Percentiles rank a stretch among this genome's conserved stretches.
Evolutionary conservation across 2,329 filamentous ascomycete genomes (phyloP).

Genomic region (Botryotinia convoluta): DNA sequence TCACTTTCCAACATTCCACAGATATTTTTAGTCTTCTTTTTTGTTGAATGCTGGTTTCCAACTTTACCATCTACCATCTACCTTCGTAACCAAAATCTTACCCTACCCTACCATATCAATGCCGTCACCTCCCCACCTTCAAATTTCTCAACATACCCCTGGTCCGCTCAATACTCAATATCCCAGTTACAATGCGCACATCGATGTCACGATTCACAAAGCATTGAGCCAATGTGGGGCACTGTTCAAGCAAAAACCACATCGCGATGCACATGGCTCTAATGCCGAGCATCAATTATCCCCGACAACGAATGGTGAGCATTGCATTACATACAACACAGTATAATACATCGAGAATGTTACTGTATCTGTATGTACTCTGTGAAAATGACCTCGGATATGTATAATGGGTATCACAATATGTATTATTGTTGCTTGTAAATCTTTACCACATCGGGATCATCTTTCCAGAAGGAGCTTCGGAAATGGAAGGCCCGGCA

Average conservation of each 20-base stretch:
- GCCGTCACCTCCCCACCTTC: background rate
- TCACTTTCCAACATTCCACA: background rate
- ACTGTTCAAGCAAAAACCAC: background rate
- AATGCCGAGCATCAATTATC: background rate
- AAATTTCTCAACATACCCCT: background rate
- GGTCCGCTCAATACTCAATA: background rate
- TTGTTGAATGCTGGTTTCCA: background rate
- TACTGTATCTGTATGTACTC: background rate
- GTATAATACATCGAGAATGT: background rate
- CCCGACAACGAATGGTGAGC: slow-evolving; percentile 7
- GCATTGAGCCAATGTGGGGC: background rate
- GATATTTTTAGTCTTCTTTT: too few species aligned
- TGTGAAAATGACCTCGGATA: background rate
- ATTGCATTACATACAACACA: slow-evolving; percentile 2
- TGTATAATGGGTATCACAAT: background rate
- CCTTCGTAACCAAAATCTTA: background rate
- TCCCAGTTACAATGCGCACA: background rate
- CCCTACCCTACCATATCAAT: background rate
- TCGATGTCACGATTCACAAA: background rate
- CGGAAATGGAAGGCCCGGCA: background rate
- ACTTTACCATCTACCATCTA: background rate
- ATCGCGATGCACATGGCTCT: background rate
- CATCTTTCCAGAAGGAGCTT: background rate
- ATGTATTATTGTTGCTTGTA: background rate
- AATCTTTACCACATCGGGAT: background rate